Evolutionary conservation across 2,329 filamentous ascomycete species (phyloP).

Genomic region (Penicillium freii): DNA sequence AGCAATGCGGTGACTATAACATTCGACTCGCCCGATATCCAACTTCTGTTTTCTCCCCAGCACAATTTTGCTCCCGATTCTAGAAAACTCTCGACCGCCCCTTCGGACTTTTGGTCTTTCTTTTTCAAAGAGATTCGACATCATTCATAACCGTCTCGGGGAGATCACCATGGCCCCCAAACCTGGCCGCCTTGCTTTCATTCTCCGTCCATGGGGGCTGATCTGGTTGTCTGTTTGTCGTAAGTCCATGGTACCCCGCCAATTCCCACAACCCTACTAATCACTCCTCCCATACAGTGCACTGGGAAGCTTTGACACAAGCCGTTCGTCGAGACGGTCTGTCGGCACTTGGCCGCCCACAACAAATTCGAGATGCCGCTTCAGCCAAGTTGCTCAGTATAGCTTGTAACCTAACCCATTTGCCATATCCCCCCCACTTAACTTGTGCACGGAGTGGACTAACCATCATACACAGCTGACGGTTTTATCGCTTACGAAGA

Average conservation of each 20-base stretch:
- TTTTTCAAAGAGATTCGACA: neutral
- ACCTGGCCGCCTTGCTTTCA: slow-evolving; percentile 11
- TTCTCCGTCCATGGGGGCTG: slow-evolving; percentile 16
- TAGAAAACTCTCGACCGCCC: too few relatives aligned
- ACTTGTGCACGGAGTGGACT: neutral
- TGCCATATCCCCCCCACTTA: neutral
- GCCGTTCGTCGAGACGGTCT: slow-evolving; percentile 19
- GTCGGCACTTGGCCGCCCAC: slow-evolving; percentile 8
- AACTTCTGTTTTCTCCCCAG: neutral
- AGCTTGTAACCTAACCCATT: slow-evolving; percentile 13
- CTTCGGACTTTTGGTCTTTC: neutral
- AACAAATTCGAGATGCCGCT: slow-evolving; percentile 20
- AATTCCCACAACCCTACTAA: neutral
- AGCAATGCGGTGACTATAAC: neutral
- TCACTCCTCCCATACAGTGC: slow-evolving; percentile 9
- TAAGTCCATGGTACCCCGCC: neutral
- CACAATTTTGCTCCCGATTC: neutral
- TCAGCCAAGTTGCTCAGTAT: slow-evolving; percentile 18
- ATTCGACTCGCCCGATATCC: neutral
- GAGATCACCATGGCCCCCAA: neutral
- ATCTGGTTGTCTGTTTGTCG: slow-evolving; percentile 19
- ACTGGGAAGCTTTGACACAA: slow-evolving; percentile 19
- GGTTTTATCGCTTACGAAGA: slow-evolving; percentile 36
- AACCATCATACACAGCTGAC: slow-evolving; percentile 17
- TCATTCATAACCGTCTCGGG: neutral